A percentile compares a stretch with the other conserved stretches of the same genome.
Evolutionary conservation across 2,329 filamentous ascomycete species (phyloP).

Genomic region (Botrytis squamosa): DNA sequence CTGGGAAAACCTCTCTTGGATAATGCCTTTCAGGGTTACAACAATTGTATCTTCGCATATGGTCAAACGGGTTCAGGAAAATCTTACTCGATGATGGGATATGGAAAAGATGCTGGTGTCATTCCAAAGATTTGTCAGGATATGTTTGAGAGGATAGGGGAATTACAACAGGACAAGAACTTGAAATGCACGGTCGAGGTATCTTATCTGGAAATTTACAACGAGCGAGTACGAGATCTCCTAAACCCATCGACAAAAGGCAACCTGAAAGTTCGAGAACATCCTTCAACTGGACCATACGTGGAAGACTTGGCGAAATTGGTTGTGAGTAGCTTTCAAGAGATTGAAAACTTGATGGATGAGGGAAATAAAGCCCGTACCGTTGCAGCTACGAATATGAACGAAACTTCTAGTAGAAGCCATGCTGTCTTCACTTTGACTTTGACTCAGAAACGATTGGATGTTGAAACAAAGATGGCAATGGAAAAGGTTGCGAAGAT

Average conservation of each 20-base stretch:
- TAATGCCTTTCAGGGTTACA: constrained; percentile 98
- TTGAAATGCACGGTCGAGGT: constrained; percentile 92
- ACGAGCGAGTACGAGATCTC: constrained; percentile 92
- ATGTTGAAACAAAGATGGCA: constrained; percentile 92
- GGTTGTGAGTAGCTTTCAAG: constrained; percentile 86
- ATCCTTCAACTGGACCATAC: constrained; percentile 95
- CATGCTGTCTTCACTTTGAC: constrained; percentile 98
- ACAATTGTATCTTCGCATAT: constrained; percentile 99
- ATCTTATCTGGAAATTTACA: constrained; percentile 98
- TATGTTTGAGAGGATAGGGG: constrained; percentile 86
- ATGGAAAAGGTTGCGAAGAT: constrained; percentile 98
- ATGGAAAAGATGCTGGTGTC: constrained; percentile 91
- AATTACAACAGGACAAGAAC: constrained; percentile 69
- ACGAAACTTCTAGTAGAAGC: constrained; percentile 97
- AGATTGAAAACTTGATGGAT: constrained; percentile 98
- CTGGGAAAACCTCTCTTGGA: constrained; percentile 87
- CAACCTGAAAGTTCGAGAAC: constrained; percentile 94
- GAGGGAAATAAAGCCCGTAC: constrained; percentile 98
- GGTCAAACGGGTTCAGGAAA: constrained; percentile 98
- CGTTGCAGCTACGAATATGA: constrained; percentile 99
- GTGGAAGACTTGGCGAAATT: constrained; percentile 97
- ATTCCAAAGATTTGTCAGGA: constrained; percentile 96
- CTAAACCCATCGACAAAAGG: constrained; percentile 94
- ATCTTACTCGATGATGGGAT: constrained; percentile 99
- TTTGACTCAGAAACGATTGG: constrained; percentile 88